These are phyloP conservation scores for Aureobasidium sp. DNA, from an alignment of 2,329 filamentous ascomycete species.

Conservation along the genomic window DNA sequence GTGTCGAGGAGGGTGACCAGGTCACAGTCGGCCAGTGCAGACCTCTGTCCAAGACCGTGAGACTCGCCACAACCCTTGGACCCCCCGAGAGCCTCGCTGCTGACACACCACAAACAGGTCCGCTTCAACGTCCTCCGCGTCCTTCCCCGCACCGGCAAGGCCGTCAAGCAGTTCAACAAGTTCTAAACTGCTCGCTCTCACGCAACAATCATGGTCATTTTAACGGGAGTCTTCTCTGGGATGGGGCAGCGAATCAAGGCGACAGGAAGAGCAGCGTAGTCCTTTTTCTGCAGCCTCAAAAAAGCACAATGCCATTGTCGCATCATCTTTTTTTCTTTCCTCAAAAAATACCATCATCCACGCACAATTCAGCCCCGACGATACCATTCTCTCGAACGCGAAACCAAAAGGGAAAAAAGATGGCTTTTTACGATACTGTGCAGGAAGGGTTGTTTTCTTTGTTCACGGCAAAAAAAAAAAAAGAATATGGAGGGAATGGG, in stretches of 20 bases:
- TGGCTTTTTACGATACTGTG: conserved; percentile 14
- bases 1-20: conserved; percentile 99
- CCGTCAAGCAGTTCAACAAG: conserved; percentile 96
- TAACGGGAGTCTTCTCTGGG: conserved; percentile 19
- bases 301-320: conserved; percentile 14
- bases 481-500: too few species aligned
- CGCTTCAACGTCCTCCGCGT: conserved; percentile 99
- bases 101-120: conserved; percentile 50
- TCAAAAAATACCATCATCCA: conserved; percentile 13
- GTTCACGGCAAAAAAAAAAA: not conserved
- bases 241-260: conserved; percentile 5
- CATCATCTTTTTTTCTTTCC: conserved; percentile 8
- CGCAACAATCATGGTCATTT: conserved; percentile 16
- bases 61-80: conserved; percentile 31
- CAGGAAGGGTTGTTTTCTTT: conserved; percentile 2
- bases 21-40: conserved; percentile 99
- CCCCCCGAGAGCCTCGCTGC: not conserved
- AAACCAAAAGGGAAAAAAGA: conserved; percentile 7
- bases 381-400: too few species aligned
- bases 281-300: conserved; percentile 12
- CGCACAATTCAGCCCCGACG: not conserved
- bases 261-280: conserved; percentile 11
- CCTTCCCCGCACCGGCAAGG: conserved; percentile 93
- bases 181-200: conserved; percentile 58
- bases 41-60: conserved; percentile 98